Conservation (phyloP, 1,139 yeast species). For the Debaryomyces robertsiae region DNA sequence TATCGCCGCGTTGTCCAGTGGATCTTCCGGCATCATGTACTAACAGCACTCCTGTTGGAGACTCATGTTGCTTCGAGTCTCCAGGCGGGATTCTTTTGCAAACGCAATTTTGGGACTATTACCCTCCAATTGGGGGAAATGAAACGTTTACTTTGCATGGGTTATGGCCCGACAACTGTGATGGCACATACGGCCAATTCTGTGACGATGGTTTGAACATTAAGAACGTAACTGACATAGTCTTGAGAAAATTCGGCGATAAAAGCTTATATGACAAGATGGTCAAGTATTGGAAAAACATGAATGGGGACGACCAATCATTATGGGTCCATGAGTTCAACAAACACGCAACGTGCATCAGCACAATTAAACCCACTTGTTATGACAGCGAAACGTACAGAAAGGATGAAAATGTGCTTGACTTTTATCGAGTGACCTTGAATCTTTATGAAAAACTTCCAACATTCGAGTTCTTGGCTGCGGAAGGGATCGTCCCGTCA, state of each 20-base stretch:
- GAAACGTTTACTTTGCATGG: conserved; percentile 74
- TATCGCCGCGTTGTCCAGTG: conserved; percentile 49
- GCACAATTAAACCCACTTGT: conserved; percentile 74
- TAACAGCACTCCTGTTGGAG: conserved; percentile 29
- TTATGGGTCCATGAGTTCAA: conserved; percentile 94
- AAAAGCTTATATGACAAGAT: conserved; percentile 57
- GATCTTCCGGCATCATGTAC: conserved; percentile 65
- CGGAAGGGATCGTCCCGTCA: conserved; percentile 73
- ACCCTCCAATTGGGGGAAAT: conserved; percentile 47
- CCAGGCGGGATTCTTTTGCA: conserved; percentile 85
- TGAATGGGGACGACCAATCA: conserved; percentile 69
- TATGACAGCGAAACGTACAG: conserved; percentile 39
- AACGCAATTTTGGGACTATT: conserved; percentile 94
- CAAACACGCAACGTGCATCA: conserved; percentile 93
- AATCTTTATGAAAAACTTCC: conserved; percentile 65
- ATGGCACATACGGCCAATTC: conserved; percentile 52
- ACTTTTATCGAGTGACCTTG: conserved; percentile 71
- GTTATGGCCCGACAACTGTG: conserved; percentile 50
- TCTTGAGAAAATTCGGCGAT: conserved; percentile 52
- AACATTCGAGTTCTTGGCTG: conserved; percentile 66
- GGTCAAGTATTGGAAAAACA: conserved; percentile 73
- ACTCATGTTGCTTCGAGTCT: conserved; percentile 83
- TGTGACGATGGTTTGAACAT: conserved; percentile 67
- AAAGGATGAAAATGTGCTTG: conserved; percentile 67
- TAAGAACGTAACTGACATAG: conserved; percentile 51